Conservation (phyloP, 352 stramenopile species). For the Phytophthora agathidicida region DNA sequence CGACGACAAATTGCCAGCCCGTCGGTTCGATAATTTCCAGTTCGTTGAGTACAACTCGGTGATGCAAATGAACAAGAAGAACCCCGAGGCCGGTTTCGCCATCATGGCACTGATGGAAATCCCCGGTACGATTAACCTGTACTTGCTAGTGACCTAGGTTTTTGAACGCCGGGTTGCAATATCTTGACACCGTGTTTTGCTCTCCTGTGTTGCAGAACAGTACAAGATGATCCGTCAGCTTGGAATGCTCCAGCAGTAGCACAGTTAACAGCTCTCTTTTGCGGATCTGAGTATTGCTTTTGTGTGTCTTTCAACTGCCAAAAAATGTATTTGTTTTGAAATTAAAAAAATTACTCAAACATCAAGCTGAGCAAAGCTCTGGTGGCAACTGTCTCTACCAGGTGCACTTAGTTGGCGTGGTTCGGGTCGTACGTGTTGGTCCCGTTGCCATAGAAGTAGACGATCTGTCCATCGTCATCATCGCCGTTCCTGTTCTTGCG, state of each 20-base stretch:
- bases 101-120: constrained; percentile 81
- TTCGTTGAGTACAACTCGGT: constrained; percentile 76
- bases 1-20: constrained; percentile 63
- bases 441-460: no score
- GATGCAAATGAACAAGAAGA: constrained; percentile 73
- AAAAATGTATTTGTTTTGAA: constrained; percentile 8
- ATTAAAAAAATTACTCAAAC: constrained; percentile 8
- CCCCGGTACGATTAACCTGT: constrained; percentile 48
- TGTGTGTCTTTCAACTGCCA: not conserved
- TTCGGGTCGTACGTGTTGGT: constrained; percentile 3
- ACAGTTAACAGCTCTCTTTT: not conserved
- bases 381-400: not conserved
- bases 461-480: not conserved
- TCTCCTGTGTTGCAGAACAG: constrained; percentile 41
- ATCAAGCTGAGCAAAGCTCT: constrained; percentile 2
- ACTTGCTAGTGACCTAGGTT: no score
- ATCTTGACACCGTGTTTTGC: no score
- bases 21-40: constrained; percentile 81
- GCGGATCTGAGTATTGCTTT: constrained; percentile 4
- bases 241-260: constrained; percentile 44
- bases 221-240: constrained; percentile 62
- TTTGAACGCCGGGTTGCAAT: no score
- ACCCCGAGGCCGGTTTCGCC: constrained; percentile 71
- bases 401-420: constrained; percentile 8
- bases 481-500: not conserved